phyloP scores from a whole-genome alignment of 371 early-diverging fungal genomes.

The Saksenaea oblongispora region DNA sequence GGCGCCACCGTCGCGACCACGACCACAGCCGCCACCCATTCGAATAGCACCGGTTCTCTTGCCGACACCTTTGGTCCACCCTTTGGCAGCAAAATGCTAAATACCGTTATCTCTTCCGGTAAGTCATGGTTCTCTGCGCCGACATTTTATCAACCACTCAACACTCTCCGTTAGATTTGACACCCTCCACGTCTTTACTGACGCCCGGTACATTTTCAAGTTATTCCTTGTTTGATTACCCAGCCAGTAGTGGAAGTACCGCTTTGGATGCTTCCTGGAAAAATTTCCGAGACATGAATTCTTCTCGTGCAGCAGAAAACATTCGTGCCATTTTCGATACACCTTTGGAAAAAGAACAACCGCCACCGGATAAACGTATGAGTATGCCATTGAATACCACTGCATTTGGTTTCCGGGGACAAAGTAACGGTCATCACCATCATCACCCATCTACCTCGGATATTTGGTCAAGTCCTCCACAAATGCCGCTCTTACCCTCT shows the following conservation, averaged over 20 bases:
- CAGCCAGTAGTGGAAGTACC: constrained; percentile 15
- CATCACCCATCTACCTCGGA: constrained; percentile 5
- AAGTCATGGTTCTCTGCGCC: background rate
- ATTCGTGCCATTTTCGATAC: constrained; percentile 47
- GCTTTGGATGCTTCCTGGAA: constrained; percentile 42
- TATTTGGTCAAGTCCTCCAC: constrained; percentile 1
- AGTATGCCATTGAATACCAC: constrained; percentile 5
- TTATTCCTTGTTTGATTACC: constrained; percentile 16
- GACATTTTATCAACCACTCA: no score
- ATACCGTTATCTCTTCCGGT: constrained; percentile 4
- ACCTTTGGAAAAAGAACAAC: constrained; percentile 5
- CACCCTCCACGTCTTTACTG: background rate
- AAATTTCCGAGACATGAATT: constrained; percentile 42
- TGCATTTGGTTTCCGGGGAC: background rate
- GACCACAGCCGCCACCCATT: background rate
- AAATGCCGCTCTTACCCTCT: background rate
- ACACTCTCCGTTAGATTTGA: background rate
- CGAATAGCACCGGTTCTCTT: background rate
- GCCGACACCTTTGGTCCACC: background rate
- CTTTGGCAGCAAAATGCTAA: constrained; percentile 3
- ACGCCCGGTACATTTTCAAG: constrained; percentile 1
- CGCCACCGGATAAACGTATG: constrained; percentile 3
- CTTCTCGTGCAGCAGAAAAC: constrained; percentile 37
- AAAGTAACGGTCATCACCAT: background rate
- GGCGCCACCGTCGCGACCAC: background rate